Evolutionary conservation across 768 basidiomycete species (phyloP).

Genomic region (Tremella yokohamensis): DNA sequence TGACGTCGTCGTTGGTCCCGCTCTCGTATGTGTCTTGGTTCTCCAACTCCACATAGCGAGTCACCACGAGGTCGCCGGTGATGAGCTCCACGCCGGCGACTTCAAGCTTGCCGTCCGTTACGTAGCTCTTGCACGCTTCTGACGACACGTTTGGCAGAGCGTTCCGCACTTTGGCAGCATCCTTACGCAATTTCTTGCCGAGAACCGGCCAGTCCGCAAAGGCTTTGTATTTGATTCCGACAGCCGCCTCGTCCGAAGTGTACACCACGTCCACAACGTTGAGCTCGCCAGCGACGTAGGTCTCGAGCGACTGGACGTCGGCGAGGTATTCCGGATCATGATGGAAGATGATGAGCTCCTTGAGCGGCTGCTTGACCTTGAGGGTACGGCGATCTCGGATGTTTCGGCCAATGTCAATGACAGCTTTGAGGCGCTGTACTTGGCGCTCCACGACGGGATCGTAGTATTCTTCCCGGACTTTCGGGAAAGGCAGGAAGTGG

Average conservation of each 20-base stretch:
- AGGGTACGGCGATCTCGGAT: conserved; percentile 81
- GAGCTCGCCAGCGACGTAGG: conserved; percentile 89
- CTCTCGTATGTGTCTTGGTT: conserved; percentile 59
- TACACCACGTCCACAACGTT: conserved; percentile 88
- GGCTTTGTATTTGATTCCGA: conserved; percentile 84
- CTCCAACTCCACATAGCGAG: conserved; percentile 78
- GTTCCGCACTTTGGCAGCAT: conserved; percentile 81
- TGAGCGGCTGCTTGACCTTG: conserved; percentile 81
- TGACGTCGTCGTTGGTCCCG: conserved; percentile 85
- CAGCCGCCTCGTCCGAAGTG: conserved; percentile 77
- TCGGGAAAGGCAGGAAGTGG: conserved; percentile 92
- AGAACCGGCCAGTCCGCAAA: conserved; percentile 93
- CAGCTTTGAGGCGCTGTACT: conserved; percentile 87
- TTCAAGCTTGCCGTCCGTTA: conserved; percentile 67
- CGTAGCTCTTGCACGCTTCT: conserved; percentile 74
- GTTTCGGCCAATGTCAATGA: conserved; percentile 86
- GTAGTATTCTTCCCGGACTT: conserved; percentile 90
- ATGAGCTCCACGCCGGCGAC: conserved; percentile 88
- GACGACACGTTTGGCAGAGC: conserved; percentile 76
- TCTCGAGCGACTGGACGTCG: conserved; percentile 76
- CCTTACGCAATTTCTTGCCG: conserved; percentile 88
- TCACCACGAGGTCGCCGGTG: conserved; percentile 84
- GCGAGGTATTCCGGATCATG: conserved; percentile 74
- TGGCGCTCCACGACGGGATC: conserved; percentile 89
- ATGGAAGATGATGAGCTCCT: conserved; percentile 91